Evolutionary conservation across 352 stramenopile species (phyloP).

Genomic region (Halophytophthora polymorphica): DNA sequence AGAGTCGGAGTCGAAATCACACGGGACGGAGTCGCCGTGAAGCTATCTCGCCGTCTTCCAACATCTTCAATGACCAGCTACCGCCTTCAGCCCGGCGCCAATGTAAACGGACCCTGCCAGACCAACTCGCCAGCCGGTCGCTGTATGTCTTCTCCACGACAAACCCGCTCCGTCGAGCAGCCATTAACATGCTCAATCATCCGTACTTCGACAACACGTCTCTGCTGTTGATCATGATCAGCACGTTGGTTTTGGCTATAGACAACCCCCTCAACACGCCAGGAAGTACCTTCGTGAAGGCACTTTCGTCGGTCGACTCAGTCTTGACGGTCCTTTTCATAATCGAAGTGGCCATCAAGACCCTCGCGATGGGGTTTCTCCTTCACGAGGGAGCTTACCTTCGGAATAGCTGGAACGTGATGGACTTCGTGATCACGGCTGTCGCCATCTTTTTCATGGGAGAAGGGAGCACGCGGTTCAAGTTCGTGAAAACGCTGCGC

Average conservation of each 20-base stretch:
- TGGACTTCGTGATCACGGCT: slow-evolving; percentile 88
- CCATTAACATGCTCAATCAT: slow-evolving; percentile 50
- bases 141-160: slow-evolving; percentile 39
- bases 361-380: slow-evolving; percentile 79
- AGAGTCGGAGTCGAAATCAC: slow-evolving; percentile 12
- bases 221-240: slow-evolving; percentile 71
- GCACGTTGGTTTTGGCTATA: slow-evolving; percentile 63
- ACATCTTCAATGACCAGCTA: slow-evolving; percentile 32
- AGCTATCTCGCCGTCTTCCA: slow-evolving; percentile 9
- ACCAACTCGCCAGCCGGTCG: slow-evolving; percentile 28
- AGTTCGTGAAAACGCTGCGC: slow-evolving; percentile 64
- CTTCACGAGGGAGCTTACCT: slow-evolving; percentile 67
- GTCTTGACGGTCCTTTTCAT: slow-evolving; percentile 83
- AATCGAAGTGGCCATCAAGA: slow-evolving; percentile 84
- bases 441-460: slow-evolving; percentile 69
- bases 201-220: slow-evolving; percentile 76
- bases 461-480: slow-evolving; percentile 64
- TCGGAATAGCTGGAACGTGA: slow-evolving; percentile 84
- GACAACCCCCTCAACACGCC: slow-evolving; percentile 69
- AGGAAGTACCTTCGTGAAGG: slow-evolving; percentile 32
- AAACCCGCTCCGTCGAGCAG: slow-evolving; percentile 50
- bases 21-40: slow-evolving; percentile 23
- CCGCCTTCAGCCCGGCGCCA: not conserved
- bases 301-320: slow-evolving; percentile 64
- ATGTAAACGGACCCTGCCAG: slow-evolving; percentile 12